Conservation (phyloP, 108 stramenopile species). For the Fistulifera solaris region DNA sequence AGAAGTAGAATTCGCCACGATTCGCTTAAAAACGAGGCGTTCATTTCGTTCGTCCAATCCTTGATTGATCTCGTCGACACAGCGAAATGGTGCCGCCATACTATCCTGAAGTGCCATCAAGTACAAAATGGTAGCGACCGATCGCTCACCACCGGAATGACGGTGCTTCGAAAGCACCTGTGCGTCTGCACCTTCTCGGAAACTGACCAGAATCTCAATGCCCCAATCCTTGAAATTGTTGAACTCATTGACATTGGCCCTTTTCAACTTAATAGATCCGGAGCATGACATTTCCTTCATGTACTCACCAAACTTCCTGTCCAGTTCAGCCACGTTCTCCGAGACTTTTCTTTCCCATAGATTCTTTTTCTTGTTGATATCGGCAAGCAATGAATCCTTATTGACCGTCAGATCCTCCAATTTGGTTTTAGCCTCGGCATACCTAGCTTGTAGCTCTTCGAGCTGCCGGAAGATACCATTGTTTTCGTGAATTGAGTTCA, state of each 20-base stretch:
- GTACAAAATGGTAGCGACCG: constrained; percentile 93
- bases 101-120: constrained; percentile 96
- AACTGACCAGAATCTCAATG: constrained; percentile 82
- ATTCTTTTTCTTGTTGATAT: constrained; percentile 32
- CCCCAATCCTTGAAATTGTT: constrained; percentile 75
- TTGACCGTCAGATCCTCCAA: constrained; percentile 35
- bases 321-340: constrained; percentile 37
- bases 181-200: constrained; percentile 59
- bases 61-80: constrained; percentile 99
- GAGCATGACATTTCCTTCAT: constrained; percentile 84
- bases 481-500: constrained; percentile 51
- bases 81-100: constrained; percentile 89
- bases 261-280: constrained; percentile 44
- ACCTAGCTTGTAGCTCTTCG: constrained; percentile 46
- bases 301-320: constrained; percentile 52
- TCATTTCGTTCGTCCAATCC: constrained; percentile 96
- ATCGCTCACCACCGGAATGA: constrained; percentile 95
- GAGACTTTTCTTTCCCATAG: constrained; percentile 49
- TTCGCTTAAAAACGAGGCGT: constrained; percentile 88
- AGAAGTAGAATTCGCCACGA: constrained; percentile 76
- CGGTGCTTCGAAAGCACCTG: constrained; percentile 72
- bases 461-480: constrained; percentile 50
- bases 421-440: constrained; percentile 36
- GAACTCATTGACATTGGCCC: constrained; percentile 32
- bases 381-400: constrained; percentile 28